Percentiles rank a stretch among this genome's conserved stretches.
Conservation (phyloP, 345 rosid genomes). For the Aquilaria yunnanensis region DNA sequence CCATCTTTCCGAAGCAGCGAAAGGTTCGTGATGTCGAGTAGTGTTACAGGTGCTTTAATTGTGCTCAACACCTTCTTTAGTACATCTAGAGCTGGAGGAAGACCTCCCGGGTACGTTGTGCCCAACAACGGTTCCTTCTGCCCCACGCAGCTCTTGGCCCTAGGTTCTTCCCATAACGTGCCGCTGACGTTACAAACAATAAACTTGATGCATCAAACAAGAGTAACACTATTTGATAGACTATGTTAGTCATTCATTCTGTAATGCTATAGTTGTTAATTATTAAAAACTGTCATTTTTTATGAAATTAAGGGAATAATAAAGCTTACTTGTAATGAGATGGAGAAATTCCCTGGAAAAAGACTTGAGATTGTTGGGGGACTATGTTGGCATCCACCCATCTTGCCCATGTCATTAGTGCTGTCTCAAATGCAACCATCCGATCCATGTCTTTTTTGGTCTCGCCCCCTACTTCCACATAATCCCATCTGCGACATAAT, state of each 20-base stretch:
- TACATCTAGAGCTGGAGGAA: slow-evolving; percentile 47
- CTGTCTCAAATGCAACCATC: slow-evolving; percentile 53
- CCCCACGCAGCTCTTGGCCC: slow-evolving; percentile 49
- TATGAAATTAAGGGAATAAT: too few species aligned
- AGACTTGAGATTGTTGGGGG: slow-evolving; percentile 48
- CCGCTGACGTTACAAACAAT: slow-evolving; percentile 35
- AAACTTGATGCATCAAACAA: neutral
- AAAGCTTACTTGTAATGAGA: slow-evolving; percentile 65
- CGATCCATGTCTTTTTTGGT: slow-evolving; percentile 69
- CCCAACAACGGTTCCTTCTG: slow-evolving; percentile 59
- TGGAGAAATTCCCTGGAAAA: slow-evolving; percentile 85
- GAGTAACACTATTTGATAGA: too few species aligned
- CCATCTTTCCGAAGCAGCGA: slow-evolving; percentile 84
- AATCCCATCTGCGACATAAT: slow-evolving; percentile 61
- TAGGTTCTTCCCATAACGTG: slow-evolving; percentile 47
- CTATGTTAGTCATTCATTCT: too few species aligned
- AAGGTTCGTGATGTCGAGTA: slow-evolving; percentile 66
- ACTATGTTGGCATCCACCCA: slow-evolving; percentile 68
- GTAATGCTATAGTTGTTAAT: neutral
- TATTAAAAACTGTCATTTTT: neutral
- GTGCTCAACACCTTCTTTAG: slow-evolving; percentile 42
- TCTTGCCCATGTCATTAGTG: slow-evolving; percentile 62
- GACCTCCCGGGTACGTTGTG: slow-evolving; percentile 55
- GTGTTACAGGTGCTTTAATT: slow-evolving; percentile 39
- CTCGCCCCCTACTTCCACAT: slow-evolving; percentile 33